These are phyloP conservation scores for Scolecobasidium constrictum DNA, from an alignment of 2,329 filamentous ascomycete species.

Conservation along the genomic window DNA sequence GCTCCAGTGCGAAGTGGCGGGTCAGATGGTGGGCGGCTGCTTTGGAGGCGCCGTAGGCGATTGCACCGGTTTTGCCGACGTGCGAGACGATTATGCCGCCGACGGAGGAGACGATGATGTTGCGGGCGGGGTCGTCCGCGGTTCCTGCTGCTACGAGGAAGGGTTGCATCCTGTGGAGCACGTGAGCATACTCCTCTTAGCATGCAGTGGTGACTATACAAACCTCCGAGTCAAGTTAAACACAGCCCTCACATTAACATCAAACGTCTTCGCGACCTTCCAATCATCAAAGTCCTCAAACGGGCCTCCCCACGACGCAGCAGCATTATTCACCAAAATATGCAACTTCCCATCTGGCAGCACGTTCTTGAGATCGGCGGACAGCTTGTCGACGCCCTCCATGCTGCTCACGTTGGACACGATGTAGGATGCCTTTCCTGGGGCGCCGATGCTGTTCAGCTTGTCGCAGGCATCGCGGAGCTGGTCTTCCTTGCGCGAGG, in stretches of 20 bases:
- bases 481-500: slow-evolving; percentile 15
- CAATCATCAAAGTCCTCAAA: neutral
- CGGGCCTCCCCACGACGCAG: neutral
- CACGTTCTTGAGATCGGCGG: neutral
- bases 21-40: neutral
- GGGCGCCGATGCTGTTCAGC: slow-evolving; percentile 13
- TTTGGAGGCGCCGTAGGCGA: neutral
- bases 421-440: slow-evolving; percentile 8
- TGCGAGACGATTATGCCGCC: neutral
- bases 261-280: neutral
- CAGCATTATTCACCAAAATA: neutral
- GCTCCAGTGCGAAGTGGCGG: neutral
- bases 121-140: neutral
- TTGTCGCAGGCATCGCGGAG: slow-evolving; percentile 15
- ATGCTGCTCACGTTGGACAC: neutral
- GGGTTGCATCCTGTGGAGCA: neutral
- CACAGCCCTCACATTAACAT: neutral
- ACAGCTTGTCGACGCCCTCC: neutral
- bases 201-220: neutral
- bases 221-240: neutral
- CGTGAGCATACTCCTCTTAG: neutral
- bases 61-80: neutral
- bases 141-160: neutral
- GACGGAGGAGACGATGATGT: neutral
- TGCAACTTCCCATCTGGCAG: neutral